Evolutionary conservation across 164 flowering plant genomes (phyloP).

Genomic region (Aristolochia fimbriata): DNA sequence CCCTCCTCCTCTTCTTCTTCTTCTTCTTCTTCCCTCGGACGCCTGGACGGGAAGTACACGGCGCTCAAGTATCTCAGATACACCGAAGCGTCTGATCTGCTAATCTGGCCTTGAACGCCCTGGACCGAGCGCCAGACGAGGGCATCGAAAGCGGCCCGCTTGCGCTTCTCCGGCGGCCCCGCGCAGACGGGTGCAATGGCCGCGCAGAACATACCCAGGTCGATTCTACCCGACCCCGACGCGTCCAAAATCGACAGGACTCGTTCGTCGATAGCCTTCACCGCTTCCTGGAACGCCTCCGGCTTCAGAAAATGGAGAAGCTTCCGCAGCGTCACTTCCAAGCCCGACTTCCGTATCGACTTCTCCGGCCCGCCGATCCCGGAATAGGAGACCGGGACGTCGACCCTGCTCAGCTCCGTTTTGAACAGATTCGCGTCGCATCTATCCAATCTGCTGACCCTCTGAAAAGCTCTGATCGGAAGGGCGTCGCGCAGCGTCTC

Average conservation of each 20-base stretch:
- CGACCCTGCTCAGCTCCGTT: constrained; percentile 8
- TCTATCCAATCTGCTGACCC: constrained; percentile 1
- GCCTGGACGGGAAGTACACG: constrained; percentile 6
- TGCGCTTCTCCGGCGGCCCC: constrained; percentile 10
- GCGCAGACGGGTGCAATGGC: constrained; percentile 9
- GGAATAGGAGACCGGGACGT: constrained; percentile 5
- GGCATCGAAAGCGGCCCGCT: constrained; percentile 12
- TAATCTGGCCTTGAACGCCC: constrained; percentile 6
- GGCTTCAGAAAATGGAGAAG: constrained; percentile 13
- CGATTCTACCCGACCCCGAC: constrained; percentile 10
- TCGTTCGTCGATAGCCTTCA: constrained; percentile 11
- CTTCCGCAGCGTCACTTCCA: constrained; percentile 10
- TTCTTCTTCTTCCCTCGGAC: constrained; percentile 1
- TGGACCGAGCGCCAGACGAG: constrained; percentile 11
- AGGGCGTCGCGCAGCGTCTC: constrained; percentile 7
- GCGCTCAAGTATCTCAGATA: constrained; percentile 10
- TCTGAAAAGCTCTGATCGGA: constrained; percentile 12
- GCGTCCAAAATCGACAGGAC: constrained; percentile 12
- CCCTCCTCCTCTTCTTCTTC: not conserved
- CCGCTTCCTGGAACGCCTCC: constrained; percentile 13
- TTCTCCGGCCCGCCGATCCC: constrained; percentile 3
- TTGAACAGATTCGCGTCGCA: constrained; percentile 8
- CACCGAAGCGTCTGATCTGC: constrained; percentile 2
- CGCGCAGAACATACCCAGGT: constrained; percentile 17
- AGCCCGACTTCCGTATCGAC: constrained; percentile 8